A percentile compares a stretch with the other conserved stretches of the same genome.
Evolutionary conservation across 176 grass and related monocot species (phyloP).

Genomic region (Carex littledalei): DNA sequence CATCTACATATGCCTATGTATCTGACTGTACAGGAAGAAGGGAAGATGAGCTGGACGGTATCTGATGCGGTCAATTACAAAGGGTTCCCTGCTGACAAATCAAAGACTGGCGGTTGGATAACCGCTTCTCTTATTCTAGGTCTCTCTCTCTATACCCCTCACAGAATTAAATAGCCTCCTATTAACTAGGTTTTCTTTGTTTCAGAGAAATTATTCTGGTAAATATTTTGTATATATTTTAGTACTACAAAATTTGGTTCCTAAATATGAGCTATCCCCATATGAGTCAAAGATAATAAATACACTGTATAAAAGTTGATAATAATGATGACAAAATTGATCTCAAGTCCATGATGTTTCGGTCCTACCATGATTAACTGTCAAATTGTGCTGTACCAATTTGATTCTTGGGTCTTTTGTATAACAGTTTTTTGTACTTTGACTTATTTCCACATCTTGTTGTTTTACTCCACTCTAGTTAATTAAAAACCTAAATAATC

Average conservation of each 20-base stretch:
- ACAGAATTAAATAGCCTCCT: not conserved
- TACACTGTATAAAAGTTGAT: not conserved
- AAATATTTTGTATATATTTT: not conserved
- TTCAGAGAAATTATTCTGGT: not conserved
- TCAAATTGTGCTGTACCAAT: not conserved
- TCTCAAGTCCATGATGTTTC: not conserved
- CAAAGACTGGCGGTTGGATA: slow-evolving; percentile 71
- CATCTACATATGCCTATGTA: not conserved
- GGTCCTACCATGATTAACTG: not conserved
- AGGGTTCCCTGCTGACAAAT: slow-evolving; percentile 52
- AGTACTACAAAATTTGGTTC: not conserved
- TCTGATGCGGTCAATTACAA: slow-evolving; percentile 67
- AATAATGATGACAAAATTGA: not conserved
- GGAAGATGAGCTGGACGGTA: slow-evolving; percentile 23
- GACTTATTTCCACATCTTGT: not conserved
- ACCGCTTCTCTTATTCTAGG: slow-evolving; percentile 60
- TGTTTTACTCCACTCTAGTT: not conserved
- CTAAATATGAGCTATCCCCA: not conserved
- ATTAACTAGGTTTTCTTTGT: not conserved
- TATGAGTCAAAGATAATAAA: not conserved
- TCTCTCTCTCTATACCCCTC: not conserved
- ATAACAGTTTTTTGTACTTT: not conserved
- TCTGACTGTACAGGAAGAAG: slow-evolving; percentile 18
- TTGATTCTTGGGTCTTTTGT: not conserved
- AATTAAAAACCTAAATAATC: not conserved